A percentile compares a stretch with the other conserved stretches of the same genome.
phyloP scores from a whole-genome alignment of 78 protist genomes.

The Parvularia atlantis region DNA sequence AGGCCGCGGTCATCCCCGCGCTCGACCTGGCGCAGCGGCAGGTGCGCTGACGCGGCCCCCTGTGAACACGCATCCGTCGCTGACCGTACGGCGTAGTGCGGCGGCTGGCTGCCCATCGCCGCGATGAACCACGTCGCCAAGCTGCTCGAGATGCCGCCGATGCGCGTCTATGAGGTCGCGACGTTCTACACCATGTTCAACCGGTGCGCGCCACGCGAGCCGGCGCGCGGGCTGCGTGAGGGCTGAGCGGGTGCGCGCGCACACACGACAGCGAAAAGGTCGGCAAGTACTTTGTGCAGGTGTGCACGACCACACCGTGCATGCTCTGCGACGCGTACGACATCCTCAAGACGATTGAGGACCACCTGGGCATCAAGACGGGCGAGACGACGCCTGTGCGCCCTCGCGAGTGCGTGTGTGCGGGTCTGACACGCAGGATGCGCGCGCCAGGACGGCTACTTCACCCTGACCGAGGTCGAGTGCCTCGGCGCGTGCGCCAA shows the following conservation, averaged over 20 bases:
- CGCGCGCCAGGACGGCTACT: constrained; percentile 59
- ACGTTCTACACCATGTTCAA: constrained; percentile 96
- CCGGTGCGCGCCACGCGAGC: no score
- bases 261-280: constrained; percentile 5
- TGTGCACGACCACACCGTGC: constrained; percentile 95
- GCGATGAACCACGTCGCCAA: constrained; percentile 90
- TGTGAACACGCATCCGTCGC: no score
- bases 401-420: no score
- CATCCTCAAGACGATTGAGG: constrained; percentile 19
- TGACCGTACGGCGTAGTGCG: no score
- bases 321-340: constrained; percentile 68
- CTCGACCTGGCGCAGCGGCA: constrained; percentile 90
- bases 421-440: background rate
- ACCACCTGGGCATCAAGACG: constrained; percentile 38
- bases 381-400: background rate
- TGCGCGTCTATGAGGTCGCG: constrained; percentile 88
- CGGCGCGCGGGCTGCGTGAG: constrained; percentile 20
- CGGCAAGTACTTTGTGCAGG: constrained; percentile 46
- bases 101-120: constrained; percentile 88
- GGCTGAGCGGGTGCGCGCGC: constrained; percentile 4
- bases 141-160: constrained; percentile 73
- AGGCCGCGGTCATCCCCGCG: constrained; percentile 72
- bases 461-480: constrained; percentile 89
- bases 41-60: background rate
- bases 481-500: constrained; percentile 95